Percentiles rank a stretch among this genome's conserved stretches.
phyloP scores from a whole-genome alignment of 192 early-diverging fungal species.

The Backusella parvicylindrica region DNA sequence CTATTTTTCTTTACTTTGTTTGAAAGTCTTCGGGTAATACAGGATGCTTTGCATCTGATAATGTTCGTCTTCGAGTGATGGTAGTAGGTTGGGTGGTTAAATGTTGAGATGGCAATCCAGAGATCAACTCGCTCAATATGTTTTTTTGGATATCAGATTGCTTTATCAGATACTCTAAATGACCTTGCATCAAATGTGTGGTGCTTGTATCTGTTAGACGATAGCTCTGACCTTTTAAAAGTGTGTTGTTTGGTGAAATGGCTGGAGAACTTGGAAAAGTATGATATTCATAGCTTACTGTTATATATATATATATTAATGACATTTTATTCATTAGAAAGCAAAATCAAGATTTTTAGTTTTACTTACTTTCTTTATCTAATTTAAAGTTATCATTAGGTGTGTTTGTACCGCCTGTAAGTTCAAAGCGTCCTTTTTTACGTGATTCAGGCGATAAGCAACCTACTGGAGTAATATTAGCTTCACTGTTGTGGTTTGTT shows the following conservation, averaged over 20 bases:
- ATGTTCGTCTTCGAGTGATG: not conserved
- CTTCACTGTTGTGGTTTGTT: not conserved
- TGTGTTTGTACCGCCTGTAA: conserved; percentile 13
- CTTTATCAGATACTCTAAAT: conserved; percentile 6
- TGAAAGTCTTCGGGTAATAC: not conserved
- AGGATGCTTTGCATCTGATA: not conserved
- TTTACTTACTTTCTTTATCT: not conserved
- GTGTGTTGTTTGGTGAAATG: not conserved
- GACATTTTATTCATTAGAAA: not conserved
- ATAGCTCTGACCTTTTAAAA: conserved; percentile 3
- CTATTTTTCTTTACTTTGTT: conserved; percentile 2
- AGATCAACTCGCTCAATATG: not conserved
- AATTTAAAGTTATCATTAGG: not conserved
- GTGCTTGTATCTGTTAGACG: not conserved
- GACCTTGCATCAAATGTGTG: not conserved
- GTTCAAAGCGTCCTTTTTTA: conserved; percentile 37
- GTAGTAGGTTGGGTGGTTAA: too few relatives aligned
- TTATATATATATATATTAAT: not conserved
- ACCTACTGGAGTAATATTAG: not conserved
- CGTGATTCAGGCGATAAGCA: conserved; percentile 17
- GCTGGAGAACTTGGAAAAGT: not conserved
- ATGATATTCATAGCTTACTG: not conserved
- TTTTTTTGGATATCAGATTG: conserved; percentile 9
- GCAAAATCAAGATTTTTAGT: not conserved
- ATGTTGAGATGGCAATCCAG: not conserved